phyloP scores from a whole-genome alignment of 768 basidiomycete species.

The Rubroboletus satanas region DNA sequence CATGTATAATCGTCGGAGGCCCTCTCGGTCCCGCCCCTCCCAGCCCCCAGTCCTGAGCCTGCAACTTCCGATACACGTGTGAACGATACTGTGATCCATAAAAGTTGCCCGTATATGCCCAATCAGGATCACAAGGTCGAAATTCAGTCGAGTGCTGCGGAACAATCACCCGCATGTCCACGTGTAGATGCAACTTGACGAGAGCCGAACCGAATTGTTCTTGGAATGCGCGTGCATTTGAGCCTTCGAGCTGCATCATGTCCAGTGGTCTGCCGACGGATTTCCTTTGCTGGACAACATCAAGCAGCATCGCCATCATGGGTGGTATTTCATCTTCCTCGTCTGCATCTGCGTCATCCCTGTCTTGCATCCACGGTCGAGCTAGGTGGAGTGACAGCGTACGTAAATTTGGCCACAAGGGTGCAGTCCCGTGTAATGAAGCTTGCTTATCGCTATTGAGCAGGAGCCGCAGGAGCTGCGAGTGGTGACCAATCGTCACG shows the following conservation, averaged over 20 bases:
- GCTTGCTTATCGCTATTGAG: conserved; percentile 35
- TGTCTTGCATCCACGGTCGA: conserved; percentile 28
- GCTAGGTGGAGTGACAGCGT: conserved; percentile 28
- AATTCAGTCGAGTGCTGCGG: conserved; percentile 15
- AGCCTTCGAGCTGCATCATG: conserved; percentile 27
- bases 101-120: conserved; percentile 27
- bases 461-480: conserved; percentile 31
- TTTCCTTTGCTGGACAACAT: conserved; percentile 31
- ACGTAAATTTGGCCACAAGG: conserved; percentile 31
- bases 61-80: conserved; percentile 29
- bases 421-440: conserved; percentile 29
- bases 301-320: conserved; percentile 29
- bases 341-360: conserved; percentile 30
- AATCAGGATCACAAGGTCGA: conserved; percentile 23
- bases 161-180: conserved; percentile 20
- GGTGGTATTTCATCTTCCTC: conserved; percentile 32
- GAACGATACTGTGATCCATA: conserved; percentile 32
- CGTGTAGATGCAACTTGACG: conserved; percentile 26
- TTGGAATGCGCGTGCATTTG: conserved; percentile 22
- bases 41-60: conserved; percentile 25
- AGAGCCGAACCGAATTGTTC: conserved; percentile 23
- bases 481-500: conserved; percentile 31
- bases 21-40: conserved; percentile 26
- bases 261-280: conserved; percentile 27
- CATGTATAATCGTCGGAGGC: conserved; percentile 25